Percentiles rank a stretch among this genome's conserved stretches.
Conservation (phyloP, 2,329 filamentous ascomycete species). For the Talaromyces rugulosus region DNA sequence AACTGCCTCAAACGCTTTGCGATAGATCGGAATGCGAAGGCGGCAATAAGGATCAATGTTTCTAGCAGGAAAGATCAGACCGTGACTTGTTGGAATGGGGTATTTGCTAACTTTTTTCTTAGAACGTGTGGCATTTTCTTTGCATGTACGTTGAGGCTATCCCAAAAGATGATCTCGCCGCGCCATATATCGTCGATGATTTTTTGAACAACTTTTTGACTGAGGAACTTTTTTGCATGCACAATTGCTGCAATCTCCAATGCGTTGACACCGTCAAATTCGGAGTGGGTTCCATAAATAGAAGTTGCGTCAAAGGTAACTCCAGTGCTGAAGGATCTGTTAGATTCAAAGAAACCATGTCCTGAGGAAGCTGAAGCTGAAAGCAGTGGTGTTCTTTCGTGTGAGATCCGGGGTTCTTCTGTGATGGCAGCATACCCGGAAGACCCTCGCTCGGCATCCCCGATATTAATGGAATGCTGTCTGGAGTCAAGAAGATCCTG, state of each 20-base stretch:
- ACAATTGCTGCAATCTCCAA: constrained; percentile 81
- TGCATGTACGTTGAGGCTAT: constrained; percentile 66
- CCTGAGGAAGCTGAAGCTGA: constrained; percentile 19
- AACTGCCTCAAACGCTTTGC: constrained; percentile 76
- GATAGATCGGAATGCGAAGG: constrained; percentile 73
- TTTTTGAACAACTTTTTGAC: constrained; percentile 74
- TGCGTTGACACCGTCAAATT: constrained; percentile 76
- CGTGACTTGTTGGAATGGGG: constrained; percentile 2
- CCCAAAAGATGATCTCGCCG: constrained; percentile 85
- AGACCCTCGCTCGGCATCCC: constrained; percentile 20
- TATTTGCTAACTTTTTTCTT: constrained; percentile 47
- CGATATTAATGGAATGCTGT: constrained; percentile 16
- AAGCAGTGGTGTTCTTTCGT: constrained; percentile 30
- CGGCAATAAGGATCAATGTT: constrained; percentile 70
- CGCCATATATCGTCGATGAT: constrained; percentile 82
- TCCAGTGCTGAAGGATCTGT: constrained; percentile 42
- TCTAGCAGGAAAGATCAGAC: constrained; percentile 24
- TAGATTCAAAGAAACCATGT: constrained; percentile 47
- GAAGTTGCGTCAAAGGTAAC: constrained; percentile 45
- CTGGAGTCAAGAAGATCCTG: constrained; percentile 43
- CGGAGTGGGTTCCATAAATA: constrained; percentile 59
- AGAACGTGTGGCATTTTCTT: constrained; percentile 75
- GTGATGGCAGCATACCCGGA: constrained; percentile 14
- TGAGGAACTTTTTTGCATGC: constrained; percentile 78
- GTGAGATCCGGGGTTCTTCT: constrained; percentile 9